Evolutionary conservation across 768 basidiomycete genomes (phyloP).

Genomic region (Agrocybe praecox): DNA sequence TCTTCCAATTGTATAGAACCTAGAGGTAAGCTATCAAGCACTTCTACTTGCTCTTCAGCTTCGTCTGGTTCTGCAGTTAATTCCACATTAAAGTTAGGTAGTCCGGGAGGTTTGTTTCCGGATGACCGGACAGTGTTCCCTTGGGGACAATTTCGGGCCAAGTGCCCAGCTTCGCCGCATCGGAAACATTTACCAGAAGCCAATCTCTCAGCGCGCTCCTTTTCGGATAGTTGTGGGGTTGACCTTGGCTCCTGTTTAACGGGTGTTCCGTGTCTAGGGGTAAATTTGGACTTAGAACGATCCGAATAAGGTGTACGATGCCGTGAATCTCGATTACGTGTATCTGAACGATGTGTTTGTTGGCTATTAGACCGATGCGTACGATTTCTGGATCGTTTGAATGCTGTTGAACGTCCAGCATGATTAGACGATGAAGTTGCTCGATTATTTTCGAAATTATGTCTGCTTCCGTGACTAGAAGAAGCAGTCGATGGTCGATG

Average conservation of each 20-base stretch:
- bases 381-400: too few species aligned
- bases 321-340: too few species aligned
- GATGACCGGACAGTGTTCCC: conserved; percentile 5
- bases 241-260: neutral
- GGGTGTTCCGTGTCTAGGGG: too few species aligned
- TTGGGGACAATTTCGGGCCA: conserved; percentile 23
- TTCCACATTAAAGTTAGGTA: conserved; percentile 16
- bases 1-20: neutral
- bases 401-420: too few species aligned
- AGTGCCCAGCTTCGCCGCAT: conserved; percentile 20
- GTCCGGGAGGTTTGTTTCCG: conserved; percentile 21
- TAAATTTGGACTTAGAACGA: too few species aligned
- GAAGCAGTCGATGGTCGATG: too few species aligned
- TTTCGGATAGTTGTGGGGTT: conserved; percentile 4
- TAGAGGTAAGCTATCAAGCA: conserved; percentile 12
- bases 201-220: conserved; percentile 13
- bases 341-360: too few species aligned
- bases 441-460: too few species aligned
- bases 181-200: conserved; percentile 21
- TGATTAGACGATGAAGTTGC: too few species aligned
- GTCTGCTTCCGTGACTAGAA: too few species aligned
- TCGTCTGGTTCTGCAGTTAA: neutral
- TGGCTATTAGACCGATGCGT: too few species aligned
- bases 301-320: too few species aligned
- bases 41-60: conserved; percentile 4